Base-by-base conservation (phyloP, 1,284 basidiomycete species). In the Exobasidium rhododendri region DNA sequence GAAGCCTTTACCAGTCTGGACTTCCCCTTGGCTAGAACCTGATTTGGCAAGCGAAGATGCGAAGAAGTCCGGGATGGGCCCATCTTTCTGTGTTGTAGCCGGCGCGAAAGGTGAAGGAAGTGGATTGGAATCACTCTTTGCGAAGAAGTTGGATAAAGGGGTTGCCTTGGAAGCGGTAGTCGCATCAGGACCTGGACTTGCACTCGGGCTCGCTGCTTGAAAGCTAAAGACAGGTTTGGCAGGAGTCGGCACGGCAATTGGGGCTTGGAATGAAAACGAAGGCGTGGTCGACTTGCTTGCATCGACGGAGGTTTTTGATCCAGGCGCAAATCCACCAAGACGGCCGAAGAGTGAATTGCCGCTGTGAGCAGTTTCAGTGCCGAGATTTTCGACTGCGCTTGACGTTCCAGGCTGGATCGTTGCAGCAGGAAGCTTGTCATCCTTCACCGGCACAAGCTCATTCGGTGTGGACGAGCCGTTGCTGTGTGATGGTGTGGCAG, bases 31-130 rank as follows among this genome's bases (percentile, higher is more conserved):
- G 32, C 49, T 26, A 26, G 58, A 31, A 59, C 29, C 22, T 22
- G 57, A 4, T 0, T 62, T 26, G 13, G 53, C 24, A 17, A 60
- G 46, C 6, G 68, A 52, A 2, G 64, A 56, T 24, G 66, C 63
- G 28, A 71, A 69, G 61, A 71, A 77, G 65, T 75, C 70, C 44
- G 74, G 74, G 14, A 72, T 63, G 0, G 74, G 73, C 4, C 73
- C 73, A 52, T 69, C 67, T 46, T 76, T 74, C 61, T 70, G 73
- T 32, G 58, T 64, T 4, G 69, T 63, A 13, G 17, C 58, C 14
- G 62, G 28, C 59, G 56, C 28, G 17, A 28, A 31, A 28, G 56
- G 58, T 13, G 66, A 47, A 24, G n/a, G 24, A 3, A 24, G 20
- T 28, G n/a, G 65, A 71, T 72, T 44, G 70, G 73, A 17, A 68